phyloP scores from a whole-genome alignment of 768 basidiomycete species.

The Amanita rubescens region DNA sequence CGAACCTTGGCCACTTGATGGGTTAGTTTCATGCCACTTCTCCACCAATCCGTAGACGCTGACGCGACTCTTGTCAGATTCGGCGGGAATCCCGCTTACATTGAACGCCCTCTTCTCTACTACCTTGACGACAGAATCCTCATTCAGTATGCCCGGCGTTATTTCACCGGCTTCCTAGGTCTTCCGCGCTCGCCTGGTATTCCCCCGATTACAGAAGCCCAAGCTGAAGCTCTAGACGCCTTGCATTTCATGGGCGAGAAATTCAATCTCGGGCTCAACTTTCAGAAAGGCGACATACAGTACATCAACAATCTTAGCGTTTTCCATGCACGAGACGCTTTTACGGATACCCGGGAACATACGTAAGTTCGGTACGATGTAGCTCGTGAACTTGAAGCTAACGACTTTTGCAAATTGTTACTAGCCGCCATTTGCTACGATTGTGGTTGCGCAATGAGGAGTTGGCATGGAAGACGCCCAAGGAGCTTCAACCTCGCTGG shows the following conservation, averaged over 20 bases:
- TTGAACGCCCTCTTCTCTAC: slow-evolving; percentile 32
- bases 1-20: slow-evolving; percentile 37
- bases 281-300: slow-evolving; percentile 43
- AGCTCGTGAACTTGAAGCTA: not conserved
- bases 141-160: slow-evolving; percentile 38
- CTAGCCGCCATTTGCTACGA: slow-evolving; percentile 36
- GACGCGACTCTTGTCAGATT: slow-evolving; percentile 22
- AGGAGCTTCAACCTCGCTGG: slow-evolving; percentile 30
- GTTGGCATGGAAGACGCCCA: slow-evolving; percentile 37
- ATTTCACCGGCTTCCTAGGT: slow-evolving; percentile 33
- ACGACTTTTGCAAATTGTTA: not conserved
- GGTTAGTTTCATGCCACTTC: slow-evolving; percentile 16
- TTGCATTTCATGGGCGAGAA: slow-evolving; percentile 39
- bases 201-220: slow-evolving; percentile 41
- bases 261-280: slow-evolving; percentile 34
- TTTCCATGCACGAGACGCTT: slow-evolving; percentile 38
- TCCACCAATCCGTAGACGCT: not conserved
- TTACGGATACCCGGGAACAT: slow-evolving; percentile 32
- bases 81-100: slow-evolving; percentile 28
- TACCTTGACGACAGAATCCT: slow-evolving; percentile 31
- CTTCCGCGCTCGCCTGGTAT: slow-evolving; percentile 30
- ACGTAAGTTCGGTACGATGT: slow-evolving; percentile 23
- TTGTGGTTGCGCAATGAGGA: slow-evolving; percentile 41
- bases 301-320: slow-evolving; percentile 40
- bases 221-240: slow-evolving; percentile 40